Conservation (phyloP, 768 basidiomycete species). For the Boletus edulis region DNA sequence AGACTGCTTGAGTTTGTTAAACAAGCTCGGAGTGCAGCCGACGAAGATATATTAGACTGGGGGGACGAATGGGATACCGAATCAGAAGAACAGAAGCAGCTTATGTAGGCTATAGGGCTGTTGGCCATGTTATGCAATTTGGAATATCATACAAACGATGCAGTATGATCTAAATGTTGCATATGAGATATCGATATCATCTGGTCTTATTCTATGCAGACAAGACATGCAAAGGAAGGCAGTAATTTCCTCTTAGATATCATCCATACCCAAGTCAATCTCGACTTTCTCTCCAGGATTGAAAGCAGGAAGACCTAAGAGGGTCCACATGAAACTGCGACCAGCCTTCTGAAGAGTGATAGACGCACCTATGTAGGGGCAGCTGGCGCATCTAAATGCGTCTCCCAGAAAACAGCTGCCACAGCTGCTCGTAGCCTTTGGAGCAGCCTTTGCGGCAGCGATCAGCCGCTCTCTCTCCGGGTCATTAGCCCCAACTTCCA, state of each 20-base stretch:
- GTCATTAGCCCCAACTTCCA: slow-evolving; percentile 54
- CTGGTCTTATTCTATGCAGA: neutral
- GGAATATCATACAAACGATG: neutral
- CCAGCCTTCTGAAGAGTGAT: slow-evolving; percentile 1
- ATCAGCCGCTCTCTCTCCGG: slow-evolving; percentile 64
- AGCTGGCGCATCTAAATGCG: slow-evolving; percentile 94
- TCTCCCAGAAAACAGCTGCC: slow-evolving; percentile 98
- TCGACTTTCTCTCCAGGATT: slow-evolving; percentile 98
- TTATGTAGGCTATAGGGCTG: neutral
- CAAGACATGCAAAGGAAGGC: neutral
- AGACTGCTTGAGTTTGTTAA: slow-evolving; percentile 23
- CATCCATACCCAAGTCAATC: slow-evolving; percentile 86
- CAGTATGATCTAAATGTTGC: neutral
- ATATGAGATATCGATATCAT: neutral
- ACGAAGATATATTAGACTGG: slow-evolving; percentile 32
- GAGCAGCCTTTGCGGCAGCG: slow-evolving; percentile 64
- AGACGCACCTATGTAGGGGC: slow-evolving; percentile 91
- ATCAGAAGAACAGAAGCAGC: slow-evolving; percentile 2
- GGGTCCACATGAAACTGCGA: slow-evolving; percentile 8
- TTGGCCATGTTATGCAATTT: slow-evolving; percentile 3
- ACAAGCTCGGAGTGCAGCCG: slow-evolving; percentile 21
- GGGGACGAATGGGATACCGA: slow-evolving; percentile 29
- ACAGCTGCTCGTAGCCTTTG: slow-evolving; percentile 93
- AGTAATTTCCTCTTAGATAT: slow-evolving; percentile 50
- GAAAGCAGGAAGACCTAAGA: slow-evolving; percentile 92